Evolutionary conservation across 768 basidiomycete genomes (phyloP).

Genomic region (Coprinellus micaceus): DNA sequence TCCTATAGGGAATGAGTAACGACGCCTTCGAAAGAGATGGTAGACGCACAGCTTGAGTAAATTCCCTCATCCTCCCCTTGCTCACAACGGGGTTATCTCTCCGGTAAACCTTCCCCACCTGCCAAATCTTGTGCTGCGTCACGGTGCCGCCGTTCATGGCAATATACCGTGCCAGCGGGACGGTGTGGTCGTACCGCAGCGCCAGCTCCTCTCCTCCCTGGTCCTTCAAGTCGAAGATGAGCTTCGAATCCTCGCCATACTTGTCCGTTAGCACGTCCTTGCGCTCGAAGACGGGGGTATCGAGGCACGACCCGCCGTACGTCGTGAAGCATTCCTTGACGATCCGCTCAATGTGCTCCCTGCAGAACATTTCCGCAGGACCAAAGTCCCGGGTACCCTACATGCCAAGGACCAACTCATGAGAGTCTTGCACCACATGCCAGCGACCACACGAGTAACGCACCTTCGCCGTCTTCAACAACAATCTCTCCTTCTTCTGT

Average conservation of each 20-base stretch:
- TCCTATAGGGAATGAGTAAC: constrained; percentile 51
- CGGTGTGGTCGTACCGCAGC: constrained; percentile 93
- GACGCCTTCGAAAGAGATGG: background rate
- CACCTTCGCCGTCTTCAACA: constrained; percentile 93
- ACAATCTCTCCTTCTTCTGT: constrained; percentile 66
- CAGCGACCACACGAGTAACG: no score
- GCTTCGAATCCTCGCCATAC: constrained; percentile 95
- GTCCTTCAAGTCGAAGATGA: constrained; percentile 96
- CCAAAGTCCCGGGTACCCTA: constrained; percentile 96
- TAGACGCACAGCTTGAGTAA: constrained; percentile 86
- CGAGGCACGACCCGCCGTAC: constrained; percentile 88
- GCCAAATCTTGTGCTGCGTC: constrained; percentile 83
- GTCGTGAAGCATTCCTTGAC: constrained; percentile 85
- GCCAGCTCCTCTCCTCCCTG: constrained; percentile 97
- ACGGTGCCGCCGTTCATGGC: constrained; percentile 90
- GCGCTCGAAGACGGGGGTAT: constrained; percentile 97
- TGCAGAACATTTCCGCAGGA: constrained; percentile 87
- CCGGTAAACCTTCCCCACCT: constrained; percentile 98
- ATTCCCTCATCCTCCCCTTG: constrained; percentile 98
- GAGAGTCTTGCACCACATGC: no score
- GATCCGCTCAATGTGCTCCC: constrained; percentile 83
- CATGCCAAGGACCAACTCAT: no score
- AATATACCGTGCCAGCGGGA: constrained; percentile 91
- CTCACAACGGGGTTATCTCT: constrained; percentile 96
- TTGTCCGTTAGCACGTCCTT: constrained; percentile 95